phyloP scores from a whole-genome alignment of 345 rosid species.

The Lagerstroemia speciosa region DNA sequence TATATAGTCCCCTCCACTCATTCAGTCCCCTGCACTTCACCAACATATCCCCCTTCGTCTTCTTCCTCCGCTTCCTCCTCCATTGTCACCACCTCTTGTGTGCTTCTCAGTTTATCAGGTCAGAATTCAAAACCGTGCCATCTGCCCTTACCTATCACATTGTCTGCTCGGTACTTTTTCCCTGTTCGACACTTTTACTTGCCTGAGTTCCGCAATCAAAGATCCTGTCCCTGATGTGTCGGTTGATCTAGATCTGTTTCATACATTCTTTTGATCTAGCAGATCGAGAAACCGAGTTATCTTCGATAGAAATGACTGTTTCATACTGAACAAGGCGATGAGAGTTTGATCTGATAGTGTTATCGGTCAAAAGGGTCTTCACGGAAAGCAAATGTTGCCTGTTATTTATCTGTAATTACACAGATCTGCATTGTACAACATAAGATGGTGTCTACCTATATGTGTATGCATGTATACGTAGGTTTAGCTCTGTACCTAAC shows the following conservation, averaged over 20 bases:
- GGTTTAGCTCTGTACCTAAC: not conserved
- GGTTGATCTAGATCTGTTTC: not conserved
- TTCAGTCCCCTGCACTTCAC: not conserved
- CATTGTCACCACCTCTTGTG: not conserved
- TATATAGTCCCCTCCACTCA: not conserved
- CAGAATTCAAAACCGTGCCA: not conserved
- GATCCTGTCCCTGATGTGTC: not conserved
- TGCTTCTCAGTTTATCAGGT: constrained; percentile 3
- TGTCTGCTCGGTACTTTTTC: not conserved
- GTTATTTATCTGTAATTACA: not conserved
- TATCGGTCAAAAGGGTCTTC: too few species aligned
- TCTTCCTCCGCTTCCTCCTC: not conserved
- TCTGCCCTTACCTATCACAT: not conserved
- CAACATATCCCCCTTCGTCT: not conserved
- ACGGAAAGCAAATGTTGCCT: not conserved
- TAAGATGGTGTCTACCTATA: not conserved
- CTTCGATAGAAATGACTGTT: not conserved
- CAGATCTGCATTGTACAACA: not conserved
- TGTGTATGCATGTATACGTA: not conserved
- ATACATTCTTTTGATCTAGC: not conserved
- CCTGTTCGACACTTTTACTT: not conserved
- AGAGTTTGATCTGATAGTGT: too few species aligned
- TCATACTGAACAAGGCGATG: not conserved
- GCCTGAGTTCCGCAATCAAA: not conserved
- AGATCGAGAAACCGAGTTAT: not conserved